Base-by-base conservation (phyloP, 2,329 filamentous ascomycete species). In the Penicillium sp. region DNA sequence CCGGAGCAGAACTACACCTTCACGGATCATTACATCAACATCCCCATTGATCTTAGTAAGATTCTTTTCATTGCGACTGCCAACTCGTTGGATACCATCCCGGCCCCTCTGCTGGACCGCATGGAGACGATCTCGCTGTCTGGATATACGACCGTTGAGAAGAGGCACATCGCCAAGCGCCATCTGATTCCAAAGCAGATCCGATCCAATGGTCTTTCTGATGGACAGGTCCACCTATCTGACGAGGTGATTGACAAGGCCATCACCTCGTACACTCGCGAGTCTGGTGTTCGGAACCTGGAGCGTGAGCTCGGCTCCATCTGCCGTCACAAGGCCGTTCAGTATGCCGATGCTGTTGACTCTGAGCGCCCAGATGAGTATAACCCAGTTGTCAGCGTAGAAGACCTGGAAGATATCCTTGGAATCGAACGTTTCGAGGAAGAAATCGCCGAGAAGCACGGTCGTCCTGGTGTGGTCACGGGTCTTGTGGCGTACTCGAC, bases 171-270 rank as follows among this genome's bases (percentile, higher is more conserved):
- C 71, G 93, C 95, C 16, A 87, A 88, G 67, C 89, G 90, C 66
- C 95, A 99, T 75, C 82, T 99, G n/a, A 88, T 99, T 21, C 95
- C 95, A 13, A 99, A 98, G 79, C 95, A 99, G 74, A 88, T 98
- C 68, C 88, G 87, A 50, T 89, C 91, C 54, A 99, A 99, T 70
- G 95, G 95, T 26, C 85, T 99, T 51, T 81, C 82, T 49, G 81
- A 88, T 26, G 87, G 88, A 47, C 89, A 96, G 67, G 85, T 99
- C 49, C 77, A 82, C 37, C 87, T 99, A 61, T 86, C 85, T 44
- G 88, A 91, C 58, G 90, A 93, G 31, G 93, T 97, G 3, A 85
- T 99, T 55, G 92, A 93, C 75, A 96, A 96, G 75, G 92, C 97
- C 64, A 98, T 98, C 67, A 95, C 95, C 69, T 89, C 90, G 27